phyloP scores from a whole-genome alignment of 805 yeast genomes.

The Metschnikowia matae region DNA sequence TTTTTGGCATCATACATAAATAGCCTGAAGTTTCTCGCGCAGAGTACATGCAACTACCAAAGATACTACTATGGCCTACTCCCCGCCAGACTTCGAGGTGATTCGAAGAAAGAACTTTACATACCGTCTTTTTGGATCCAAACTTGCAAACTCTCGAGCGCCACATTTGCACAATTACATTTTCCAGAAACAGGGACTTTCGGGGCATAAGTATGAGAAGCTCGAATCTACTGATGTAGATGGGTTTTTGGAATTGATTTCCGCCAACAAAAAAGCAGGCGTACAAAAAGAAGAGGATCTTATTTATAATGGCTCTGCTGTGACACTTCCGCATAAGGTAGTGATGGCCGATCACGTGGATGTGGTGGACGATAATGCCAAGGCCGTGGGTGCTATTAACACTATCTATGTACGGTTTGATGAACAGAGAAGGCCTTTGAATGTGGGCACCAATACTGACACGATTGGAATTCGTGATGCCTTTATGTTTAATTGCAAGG shows the following conservation, averaged over 20 bases:
- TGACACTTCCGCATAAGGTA: slow-evolving; percentile 32
- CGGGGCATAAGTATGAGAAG: slow-evolving; percentile 21
- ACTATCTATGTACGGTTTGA: slow-evolving; percentile 26
- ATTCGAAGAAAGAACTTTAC: slow-evolving; percentile 11
- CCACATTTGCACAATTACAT: slow-evolving; percentile 26
- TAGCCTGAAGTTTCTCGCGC: neutral
- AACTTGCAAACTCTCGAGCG: slow-evolving; percentile 23
- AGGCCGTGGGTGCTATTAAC: slow-evolving; percentile 31
- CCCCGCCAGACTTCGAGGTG: slow-evolving; percentile 9
- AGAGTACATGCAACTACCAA: neutral
- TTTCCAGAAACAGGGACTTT: slow-evolving; percentile 20
- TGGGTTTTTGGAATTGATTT: slow-evolving; percentile 17
- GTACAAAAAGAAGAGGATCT: slow-evolving; percentile 10
- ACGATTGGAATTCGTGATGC: slow-evolving; percentile 30
- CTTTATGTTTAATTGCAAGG: slow-evolving; percentile 16
- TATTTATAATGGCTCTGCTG: slow-evolving; percentile 23
- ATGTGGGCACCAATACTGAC: slow-evolving; percentile 32
- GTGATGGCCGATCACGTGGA: slow-evolving; percentile 25
- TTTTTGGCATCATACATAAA: too few species aligned
- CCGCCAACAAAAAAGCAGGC: slow-evolving; percentile 8
- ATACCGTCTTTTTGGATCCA: slow-evolving; percentile 23
- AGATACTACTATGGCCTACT: neutral
- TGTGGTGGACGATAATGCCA: slow-evolving; percentile 24
- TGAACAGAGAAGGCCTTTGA: slow-evolving; percentile 11
- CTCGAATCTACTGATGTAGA: slow-evolving; percentile 22